These are phyloP conservation scores for Mortierella sp. DNA, from an alignment of 371 early-diverging fungal species.

Conservation along the genomic window DNA sequence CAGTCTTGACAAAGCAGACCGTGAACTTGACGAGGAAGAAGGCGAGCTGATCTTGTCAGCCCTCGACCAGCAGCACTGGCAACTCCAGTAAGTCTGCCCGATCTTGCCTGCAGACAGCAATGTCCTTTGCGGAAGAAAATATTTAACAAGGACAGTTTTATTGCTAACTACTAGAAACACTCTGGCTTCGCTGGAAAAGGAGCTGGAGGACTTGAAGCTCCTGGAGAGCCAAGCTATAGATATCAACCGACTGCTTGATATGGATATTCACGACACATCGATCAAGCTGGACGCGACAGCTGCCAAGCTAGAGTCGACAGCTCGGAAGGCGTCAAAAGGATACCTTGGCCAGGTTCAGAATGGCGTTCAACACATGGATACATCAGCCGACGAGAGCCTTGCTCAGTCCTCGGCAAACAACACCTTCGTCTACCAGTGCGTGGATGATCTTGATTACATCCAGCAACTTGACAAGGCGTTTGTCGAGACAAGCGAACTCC, in stretches of 20 bases:
- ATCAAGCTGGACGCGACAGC: constrained; percentile 37
- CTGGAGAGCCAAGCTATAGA: constrained; percentile 32
- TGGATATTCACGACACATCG: constrained; percentile 42
- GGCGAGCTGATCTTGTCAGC: constrained; percentile 7
- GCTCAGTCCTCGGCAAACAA: not conserved
- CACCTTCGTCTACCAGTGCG: constrained; percentile 34
- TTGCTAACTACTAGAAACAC: constrained; percentile 22
- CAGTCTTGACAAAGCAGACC: not conserved
- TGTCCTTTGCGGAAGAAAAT: not conserved
- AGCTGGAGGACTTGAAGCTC: constrained; percentile 31
- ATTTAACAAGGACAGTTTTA: not conserved
- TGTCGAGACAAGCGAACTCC: not conserved
- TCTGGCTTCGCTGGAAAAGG: constrained; percentile 32
- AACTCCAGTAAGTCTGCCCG: constrained; percentile 30
- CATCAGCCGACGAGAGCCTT: not conserved
- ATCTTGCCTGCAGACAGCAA: not conserved
- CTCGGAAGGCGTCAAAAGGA: constrained; percentile 9
- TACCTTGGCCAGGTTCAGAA: constrained; percentile 4
- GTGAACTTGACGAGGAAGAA: not conserved
- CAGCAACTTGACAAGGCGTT: constrained; percentile 26
- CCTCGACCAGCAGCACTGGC: constrained; percentile 32
- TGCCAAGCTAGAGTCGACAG: constrained; percentile 25
- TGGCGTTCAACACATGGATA: not conserved
- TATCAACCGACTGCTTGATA: constrained; percentile 22
- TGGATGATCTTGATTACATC: constrained; percentile 24